Conservation (phyloP, 2,329 filamentous ascomycete species). For the Diaporthe helianthi region DNA sequence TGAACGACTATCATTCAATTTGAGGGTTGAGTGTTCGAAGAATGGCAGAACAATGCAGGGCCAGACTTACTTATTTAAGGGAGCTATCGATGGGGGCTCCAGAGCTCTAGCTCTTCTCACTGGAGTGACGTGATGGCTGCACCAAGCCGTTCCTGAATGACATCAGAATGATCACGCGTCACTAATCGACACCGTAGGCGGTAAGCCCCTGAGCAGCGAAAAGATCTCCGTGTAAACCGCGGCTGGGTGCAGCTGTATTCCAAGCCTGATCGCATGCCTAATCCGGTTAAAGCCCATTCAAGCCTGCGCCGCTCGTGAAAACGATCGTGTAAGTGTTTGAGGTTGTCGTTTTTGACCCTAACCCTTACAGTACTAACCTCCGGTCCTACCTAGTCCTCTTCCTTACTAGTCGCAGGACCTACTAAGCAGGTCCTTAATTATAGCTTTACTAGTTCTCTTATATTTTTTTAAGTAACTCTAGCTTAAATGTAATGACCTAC, state of each 20-base stretch:
- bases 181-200: neutral
- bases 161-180: constrained; percentile 31
- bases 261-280: neutral
- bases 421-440: no score
- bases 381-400: no score
- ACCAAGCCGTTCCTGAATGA: constrained; percentile 17
- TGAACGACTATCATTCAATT: neutral
- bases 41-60: neutral
- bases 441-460: no score
- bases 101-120: constrained; percentile 8
- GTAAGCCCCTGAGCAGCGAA: neutral
- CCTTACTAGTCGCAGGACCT: no score
- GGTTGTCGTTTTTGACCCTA: neutral
- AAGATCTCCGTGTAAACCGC: neutral
- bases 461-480: no score
- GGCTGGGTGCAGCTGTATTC: neutral
- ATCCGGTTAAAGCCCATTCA: no score
- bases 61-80: neutral
- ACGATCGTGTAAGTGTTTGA: no score
- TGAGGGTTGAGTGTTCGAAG: neutral
- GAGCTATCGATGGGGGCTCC: neutral
- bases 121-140: constrained; percentile 31
- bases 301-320: no score
- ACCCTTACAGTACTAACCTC: neutral
- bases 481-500: no score